These are phyloP conservation scores for Phytophthora sp. DNA, from an alignment of 352 stramenopile genomes.

Conservation along the genomic window DNA sequence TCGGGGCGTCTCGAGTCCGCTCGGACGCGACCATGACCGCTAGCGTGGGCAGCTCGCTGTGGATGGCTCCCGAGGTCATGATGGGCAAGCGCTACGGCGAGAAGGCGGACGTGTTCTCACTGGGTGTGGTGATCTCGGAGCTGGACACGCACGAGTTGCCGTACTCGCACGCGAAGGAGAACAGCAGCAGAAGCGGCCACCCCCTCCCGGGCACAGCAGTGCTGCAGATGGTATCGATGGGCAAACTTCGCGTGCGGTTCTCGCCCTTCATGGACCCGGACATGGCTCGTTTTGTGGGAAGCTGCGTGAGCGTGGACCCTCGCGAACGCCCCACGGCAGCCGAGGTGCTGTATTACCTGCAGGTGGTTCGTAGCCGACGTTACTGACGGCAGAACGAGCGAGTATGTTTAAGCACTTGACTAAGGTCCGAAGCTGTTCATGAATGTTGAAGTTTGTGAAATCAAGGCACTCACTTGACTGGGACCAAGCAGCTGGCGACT, in stretches of 20 bases:
- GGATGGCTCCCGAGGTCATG: constrained; percentile 46
- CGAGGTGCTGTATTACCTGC: constrained; percentile 35
- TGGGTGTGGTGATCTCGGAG: constrained; percentile 34
- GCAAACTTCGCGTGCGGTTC: constrained; percentile 24
- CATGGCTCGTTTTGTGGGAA: constrained; percentile 10
- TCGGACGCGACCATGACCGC: constrained; percentile 25
- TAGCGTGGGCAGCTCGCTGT: constrained; percentile 16
- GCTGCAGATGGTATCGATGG: constrained; percentile 38
- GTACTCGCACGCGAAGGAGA: constrained; percentile 15
- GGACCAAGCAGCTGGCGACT: too few species aligned
- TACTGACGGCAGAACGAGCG: neutral
- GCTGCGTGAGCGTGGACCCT: constrained; percentile 31
- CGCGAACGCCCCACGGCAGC: constrained; percentile 25
- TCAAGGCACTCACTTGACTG: too few species aligned
- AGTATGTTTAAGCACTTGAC: too few species aligned
- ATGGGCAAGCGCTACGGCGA: constrained; percentile 39
- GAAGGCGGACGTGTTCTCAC: constrained; percentile 45
- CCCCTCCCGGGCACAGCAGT: constrained; percentile 23
- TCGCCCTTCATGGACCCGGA: constrained; percentile 18
- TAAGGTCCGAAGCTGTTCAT: neutral
- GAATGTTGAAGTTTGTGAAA: too few species aligned
- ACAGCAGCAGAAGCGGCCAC: constrained; percentile 1
- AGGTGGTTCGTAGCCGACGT: constrained; percentile 8
- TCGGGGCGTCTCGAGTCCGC: constrained; percentile 30
- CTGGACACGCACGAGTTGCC: constrained; percentile 32